Evolutionary conservation across 23 red algal genomes (phyloP), one percentile per base, ranked within the genome.

Genomic region (Gracilaria domingensis): DNA sequence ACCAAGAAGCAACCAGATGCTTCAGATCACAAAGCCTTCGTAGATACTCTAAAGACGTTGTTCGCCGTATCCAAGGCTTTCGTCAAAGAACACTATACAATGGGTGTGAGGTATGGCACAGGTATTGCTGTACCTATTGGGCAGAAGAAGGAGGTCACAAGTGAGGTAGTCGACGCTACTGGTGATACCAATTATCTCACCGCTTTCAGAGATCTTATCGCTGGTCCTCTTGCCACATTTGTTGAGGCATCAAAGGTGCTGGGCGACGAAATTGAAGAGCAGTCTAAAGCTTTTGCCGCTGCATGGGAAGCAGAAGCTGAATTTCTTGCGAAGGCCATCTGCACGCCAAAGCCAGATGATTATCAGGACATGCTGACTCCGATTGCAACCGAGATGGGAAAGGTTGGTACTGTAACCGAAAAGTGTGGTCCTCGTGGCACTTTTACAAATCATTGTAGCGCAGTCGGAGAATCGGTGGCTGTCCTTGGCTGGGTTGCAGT

Each of bases 401-500:
- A 79, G 3, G 94, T 91, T 28, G 75, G 38, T 9, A 38, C 82
- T 14, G 9, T 91, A 13, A 79, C 51, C 1, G 82, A 83, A 42
- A 72, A 84, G n/a, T 59, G 57, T 17, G 74, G 79, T 39, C 94
- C 87, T 17, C 81, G 88, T 50, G 89, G 85, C 18, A 45, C 66
- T 7, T 85, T 96, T 30, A 57, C 78, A 17, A 82, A 92, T 34
- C 94, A 96, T 79, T 76, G 82, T 44, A 96, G 69, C 60, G 94
- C 86, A 23, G 70, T 96, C 0, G 80, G 78, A 23, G 94, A 96
- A 65, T 85, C 77, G 12, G 84, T 96, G 30, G 82, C 54, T 2
- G 88, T 79, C 12, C 71, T 96, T 11, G 94, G 94, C 5, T 96
- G 94, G 94, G 94, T 96, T 23, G 88, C 88, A 32, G 87, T 96